Conservation (phyloP, 2,329 filamentous ascomycete species). For the Tolypocladium endophyticum region DNA sequence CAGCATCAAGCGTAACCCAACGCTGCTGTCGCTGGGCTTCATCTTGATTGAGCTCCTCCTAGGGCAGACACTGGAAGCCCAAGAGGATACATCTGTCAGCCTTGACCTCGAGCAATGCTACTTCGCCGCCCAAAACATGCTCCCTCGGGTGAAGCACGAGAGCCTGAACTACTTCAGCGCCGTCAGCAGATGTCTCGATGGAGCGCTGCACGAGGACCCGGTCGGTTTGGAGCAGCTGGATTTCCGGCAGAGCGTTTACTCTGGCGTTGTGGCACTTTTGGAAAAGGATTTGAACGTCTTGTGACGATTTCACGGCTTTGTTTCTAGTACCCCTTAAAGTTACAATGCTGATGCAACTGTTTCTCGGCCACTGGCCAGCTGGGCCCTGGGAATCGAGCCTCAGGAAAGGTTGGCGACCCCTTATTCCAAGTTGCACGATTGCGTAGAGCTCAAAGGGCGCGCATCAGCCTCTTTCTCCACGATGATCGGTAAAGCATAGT, state of each 20-base stretch:
- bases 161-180: conserved; percentile 9
- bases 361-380: too few relatives aligned
- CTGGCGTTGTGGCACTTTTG: conserved; percentile 4
- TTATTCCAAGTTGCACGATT: too few relatives aligned
- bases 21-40: conserved; percentile 8
- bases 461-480: too few relatives aligned
- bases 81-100: background rate
- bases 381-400: too few relatives aligned
- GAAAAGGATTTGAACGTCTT: conserved; percentile 5
- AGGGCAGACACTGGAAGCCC: conserved; percentile 2
- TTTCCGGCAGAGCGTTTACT: conserved; percentile 6
- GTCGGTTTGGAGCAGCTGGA: conserved; percentile 2
- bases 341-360: background rate
- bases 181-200: conserved; percentile 8
- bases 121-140: background rate
- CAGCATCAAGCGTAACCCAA: background rate
- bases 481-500: too few relatives aligned
- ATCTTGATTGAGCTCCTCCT: conserved; percentile 11
- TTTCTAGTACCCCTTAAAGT: too few relatives aligned
- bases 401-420: too few relatives aligned
- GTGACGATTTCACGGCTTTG: background rate
- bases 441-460: too few relatives aligned
- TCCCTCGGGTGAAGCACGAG: background rate
- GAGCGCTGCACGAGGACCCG: conserved; percentile 1
- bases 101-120: background rate